Evolutionary conservation across 257 asterid species (phyloP), one percentile per base, ranked within the genome.

Genomic region (Gardenia jasminoides): DNA sequence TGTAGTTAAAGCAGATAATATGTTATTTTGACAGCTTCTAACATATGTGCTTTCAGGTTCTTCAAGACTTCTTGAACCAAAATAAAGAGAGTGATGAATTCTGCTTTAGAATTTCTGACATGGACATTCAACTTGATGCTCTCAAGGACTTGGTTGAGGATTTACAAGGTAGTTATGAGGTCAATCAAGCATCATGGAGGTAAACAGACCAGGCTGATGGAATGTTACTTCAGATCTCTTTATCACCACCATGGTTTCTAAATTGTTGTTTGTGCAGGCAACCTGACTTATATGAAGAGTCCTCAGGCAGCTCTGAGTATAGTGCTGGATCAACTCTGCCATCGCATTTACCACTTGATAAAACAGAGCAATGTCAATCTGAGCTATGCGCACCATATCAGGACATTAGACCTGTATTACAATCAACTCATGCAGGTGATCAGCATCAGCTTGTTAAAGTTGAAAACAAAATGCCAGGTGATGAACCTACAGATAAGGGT

Each of bases 241-340:
- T 66, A 80, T 80, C 80, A 41, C 36, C 72, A 76, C 81, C 48
- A 59, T 62, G 72, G 78, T 82, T 33, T 81, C 80, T 92, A 79
- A 36, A 90, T 74, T 73, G 69, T 66, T 77, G 39, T 30, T 73
- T 75, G 9, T 85, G 78, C 92, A 92, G 97, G 92, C 93, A 87
- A 82, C 85, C 92, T 79, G 95, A 85, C 87, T 26, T 82, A 47
- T 87, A 89, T 30, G 96, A 85, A 59, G 88, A 90, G 52, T 89
- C 96, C 50, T 85, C 98, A 22, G 86, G 93, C 74, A 90, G 96
- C 89, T 94, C 98, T 7, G 97, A 90, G 67, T 91, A 89, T 82
- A 96, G 97, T 79, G 85, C 91, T 47, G 97, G 98, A 61, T 95
- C 99, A 59, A 89, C 92, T 83, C 72, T 88, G 78, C 81, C 89